These are phyloP conservation scores for Delonix regia DNA, from an alignment of 306 rosid genomes.

Conservation along the genomic window DNA sequence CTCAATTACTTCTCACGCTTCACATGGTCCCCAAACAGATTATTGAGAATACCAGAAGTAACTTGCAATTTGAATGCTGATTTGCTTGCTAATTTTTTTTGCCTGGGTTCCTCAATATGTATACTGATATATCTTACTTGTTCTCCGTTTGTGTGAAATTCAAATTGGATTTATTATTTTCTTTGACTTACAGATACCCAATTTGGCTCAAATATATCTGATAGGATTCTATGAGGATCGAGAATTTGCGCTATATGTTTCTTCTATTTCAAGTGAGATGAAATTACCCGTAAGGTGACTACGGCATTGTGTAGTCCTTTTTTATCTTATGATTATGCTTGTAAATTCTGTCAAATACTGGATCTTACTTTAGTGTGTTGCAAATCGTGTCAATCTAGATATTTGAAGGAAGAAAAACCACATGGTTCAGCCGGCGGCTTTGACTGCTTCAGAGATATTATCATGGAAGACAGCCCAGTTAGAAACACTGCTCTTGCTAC, in stretches of 20 bases:
- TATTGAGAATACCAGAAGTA: conserved; percentile 22
- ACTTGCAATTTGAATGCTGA: conserved; percentile 31
- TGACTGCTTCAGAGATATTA: conserved; percentile 75
- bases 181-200: conserved; percentile 65
- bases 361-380: conserved; percentile 26
- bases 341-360: conserved; percentile 6
- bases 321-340: neutral
- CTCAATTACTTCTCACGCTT: neutral
- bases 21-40: neutral
- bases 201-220: conserved; percentile 83
- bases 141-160: conserved; percentile 2
- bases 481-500: conserved; percentile 24
- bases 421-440: conserved; percentile 97
- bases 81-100: conserved; percentile 7
- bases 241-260: conserved; percentile 86
- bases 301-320: conserved; percentile 6
- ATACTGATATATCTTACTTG: neutral
- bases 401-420: conserved; percentile 96
- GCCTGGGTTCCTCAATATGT: neutral
- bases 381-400: conserved; percentile 52
- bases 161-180: conserved; percentile 21
- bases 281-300: conserved; percentile 88
- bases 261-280: conserved; percentile 93
- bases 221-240: conserved; percentile 95
- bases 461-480: conserved; percentile 95